phyloP scores from a whole-genome alignment of 768 basidiomycete species.

The Russula lepida region DNA sequence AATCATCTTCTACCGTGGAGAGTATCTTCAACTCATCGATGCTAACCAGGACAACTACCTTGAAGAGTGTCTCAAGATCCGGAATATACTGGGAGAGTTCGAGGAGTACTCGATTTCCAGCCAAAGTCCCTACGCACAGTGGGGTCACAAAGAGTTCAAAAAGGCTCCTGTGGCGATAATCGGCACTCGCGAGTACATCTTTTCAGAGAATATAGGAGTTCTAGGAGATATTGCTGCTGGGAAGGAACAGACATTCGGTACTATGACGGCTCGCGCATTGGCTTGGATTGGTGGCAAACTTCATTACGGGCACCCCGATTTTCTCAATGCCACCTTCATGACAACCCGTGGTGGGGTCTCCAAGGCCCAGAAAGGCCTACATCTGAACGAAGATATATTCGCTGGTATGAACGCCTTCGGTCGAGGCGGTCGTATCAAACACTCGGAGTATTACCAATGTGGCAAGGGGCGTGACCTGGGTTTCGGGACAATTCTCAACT shows the following conservation, averaged over 20 bases:
- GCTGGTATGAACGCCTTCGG: slow-evolving; percentile 99
- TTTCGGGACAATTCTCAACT: slow-evolving; percentile 98
- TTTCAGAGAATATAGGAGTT: slow-evolving; percentile 99
- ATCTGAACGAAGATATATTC: slow-evolving; percentile 99
- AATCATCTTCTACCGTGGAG: slow-evolving; percentile 97
- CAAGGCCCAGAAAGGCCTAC: slow-evolving; percentile 97
- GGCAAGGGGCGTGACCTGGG: slow-evolving; percentile 99
- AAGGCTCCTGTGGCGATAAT: slow-evolving; percentile 93
- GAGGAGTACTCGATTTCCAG: slow-evolving; percentile 87
- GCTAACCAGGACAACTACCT: slow-evolving; percentile 99
- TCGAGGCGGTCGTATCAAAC: slow-evolving; percentile 97
- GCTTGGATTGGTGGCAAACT: slow-evolving; percentile 98
- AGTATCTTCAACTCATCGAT: slow-evolving; percentile 98
- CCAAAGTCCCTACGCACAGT: slow-evolving; percentile 93
- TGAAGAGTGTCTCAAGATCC: slow-evolving; percentile 98
- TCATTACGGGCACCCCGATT: slow-evolving; percentile 99
- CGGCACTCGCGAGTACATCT: slow-evolving; percentile 98
- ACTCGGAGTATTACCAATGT: slow-evolving; percentile 99
- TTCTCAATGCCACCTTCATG: slow-evolving; percentile 98
- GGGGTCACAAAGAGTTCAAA: slow-evolving; percentile 89
- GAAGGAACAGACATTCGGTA: slow-evolving; percentile 99
- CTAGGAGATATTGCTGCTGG: slow-evolving; percentile 98
- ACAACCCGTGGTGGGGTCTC: slow-evolving; percentile 97
- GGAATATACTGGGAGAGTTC: slow-evolving; percentile 95
- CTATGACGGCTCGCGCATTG: slow-evolving; percentile 88